Evolutionary conservation across 495 filamentous ascomycete genomes (phyloP).

Genomic region (Trichoderma reesei): DNA sequence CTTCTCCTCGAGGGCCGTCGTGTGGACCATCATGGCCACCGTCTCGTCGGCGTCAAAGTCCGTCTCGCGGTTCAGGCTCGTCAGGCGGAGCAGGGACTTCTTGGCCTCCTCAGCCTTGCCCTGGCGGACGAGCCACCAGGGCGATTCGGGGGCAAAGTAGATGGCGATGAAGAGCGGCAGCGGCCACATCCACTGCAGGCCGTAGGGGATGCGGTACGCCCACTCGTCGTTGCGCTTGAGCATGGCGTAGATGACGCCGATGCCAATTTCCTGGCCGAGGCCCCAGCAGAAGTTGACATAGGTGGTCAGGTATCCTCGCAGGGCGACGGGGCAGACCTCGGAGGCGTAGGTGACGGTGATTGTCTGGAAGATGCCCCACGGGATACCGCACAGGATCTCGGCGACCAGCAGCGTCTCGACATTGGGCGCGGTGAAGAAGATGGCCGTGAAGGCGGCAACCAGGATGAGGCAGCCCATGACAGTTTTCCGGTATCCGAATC

Average conservation of each 20-base stretch:
- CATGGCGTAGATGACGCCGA: constrained; percentile 63
- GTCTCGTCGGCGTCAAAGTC: constrained; percentile 67
- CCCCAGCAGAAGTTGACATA: constrained; percentile 83
- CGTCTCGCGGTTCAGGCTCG: constrained; percentile 43
- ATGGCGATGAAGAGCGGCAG: constrained; percentile 63
- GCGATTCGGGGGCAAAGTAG: constrained; percentile 62
- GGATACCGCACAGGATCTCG: constrained; percentile 58
- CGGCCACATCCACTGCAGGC: constrained; percentile 82
- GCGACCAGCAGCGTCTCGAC: constrained; percentile 51
- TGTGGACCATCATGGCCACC: constrained; percentile 78
- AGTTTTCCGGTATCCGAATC: constrained; percentile 43
- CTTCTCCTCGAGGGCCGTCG: constrained; percentile 60
- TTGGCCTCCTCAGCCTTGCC: constrained; percentile 61
- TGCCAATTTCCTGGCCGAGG: constrained; percentile 63
- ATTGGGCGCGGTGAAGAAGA: constrained; percentile 49
- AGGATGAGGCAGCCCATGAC: constrained; percentile 26
- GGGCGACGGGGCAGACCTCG: constrained; percentile 63
- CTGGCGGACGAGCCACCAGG: constrained; percentile 75
- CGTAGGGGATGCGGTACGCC: constrained; percentile 57
- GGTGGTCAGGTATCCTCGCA: constrained; percentile 66
- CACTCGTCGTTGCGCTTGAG: constrained; percentile 44
- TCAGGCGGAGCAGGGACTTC: constrained; percentile 54
- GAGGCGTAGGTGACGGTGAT: constrained; percentile 70
- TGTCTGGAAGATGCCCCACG: constrained; percentile 73
- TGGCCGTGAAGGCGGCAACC: constrained; percentile 40